phyloP scores from a whole-genome alignment of 2,329 filamentous ascomycete genomes.

The Metarhizium guizhouense region DNA sequence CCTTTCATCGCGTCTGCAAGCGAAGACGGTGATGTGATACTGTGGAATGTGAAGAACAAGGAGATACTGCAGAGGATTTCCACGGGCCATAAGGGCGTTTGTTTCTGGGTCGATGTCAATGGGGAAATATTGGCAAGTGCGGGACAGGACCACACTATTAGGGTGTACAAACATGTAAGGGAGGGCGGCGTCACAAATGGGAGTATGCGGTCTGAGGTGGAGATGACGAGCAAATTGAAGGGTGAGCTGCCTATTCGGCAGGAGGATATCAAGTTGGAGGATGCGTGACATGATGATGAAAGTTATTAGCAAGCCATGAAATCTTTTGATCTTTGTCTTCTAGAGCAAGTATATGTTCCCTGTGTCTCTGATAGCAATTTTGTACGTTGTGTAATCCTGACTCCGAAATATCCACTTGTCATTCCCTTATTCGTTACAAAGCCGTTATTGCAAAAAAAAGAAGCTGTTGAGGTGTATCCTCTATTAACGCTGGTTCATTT shows the following conservation, averaged over 20 bases:
- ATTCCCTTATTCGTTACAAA: background rate
- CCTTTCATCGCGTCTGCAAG: slow-evolving; percentile 73
- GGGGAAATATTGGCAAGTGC: slow-evolving; percentile 48
- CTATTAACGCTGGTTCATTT: no score
- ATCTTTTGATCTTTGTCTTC: background rate
- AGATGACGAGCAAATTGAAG: slow-evolving; percentile 2
- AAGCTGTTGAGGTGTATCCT: background rate
- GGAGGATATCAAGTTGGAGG: slow-evolving; percentile 6
- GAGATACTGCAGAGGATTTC: slow-evolving; percentile 61
- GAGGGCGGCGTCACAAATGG: background rate
- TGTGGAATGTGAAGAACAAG: slow-evolving; percentile 89
- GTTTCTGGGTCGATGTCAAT: slow-evolving; percentile 57
- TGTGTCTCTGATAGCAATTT: background rate
- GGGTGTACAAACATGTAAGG: slow-evolving; percentile 34
- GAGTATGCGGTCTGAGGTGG: background rate
- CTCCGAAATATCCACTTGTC: background rate
- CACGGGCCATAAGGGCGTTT: slow-evolving; percentile 43
- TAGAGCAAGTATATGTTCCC: background rate
- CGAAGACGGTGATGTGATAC: slow-evolving; percentile 74
- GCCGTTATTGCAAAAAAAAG: background rate
- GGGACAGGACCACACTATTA: slow-evolving; percentile 45
- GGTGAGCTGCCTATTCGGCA: slow-evolving; percentile 4
- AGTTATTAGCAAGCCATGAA: background rate
- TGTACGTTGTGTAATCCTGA: background rate
- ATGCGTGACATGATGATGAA: slow-evolving; percentile 1